Evolutionary conservation across 768 basidiomycete species (phyloP), one percentile per base, ranked within the genome.

Genomic region (Pisolithus microcarpus): DNA sequence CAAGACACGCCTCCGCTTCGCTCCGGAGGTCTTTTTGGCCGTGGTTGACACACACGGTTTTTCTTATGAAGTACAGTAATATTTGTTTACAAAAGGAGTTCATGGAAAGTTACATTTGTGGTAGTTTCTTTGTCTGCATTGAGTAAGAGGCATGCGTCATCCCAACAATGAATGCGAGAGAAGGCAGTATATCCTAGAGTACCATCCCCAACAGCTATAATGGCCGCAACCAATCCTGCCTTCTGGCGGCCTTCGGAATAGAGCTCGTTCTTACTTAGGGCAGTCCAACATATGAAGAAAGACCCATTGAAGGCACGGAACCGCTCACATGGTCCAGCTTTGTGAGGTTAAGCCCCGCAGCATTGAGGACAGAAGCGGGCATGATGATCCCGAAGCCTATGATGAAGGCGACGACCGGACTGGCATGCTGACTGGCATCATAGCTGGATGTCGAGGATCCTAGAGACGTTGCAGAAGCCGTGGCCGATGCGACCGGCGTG

Each of bases 141-240:
- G n/a, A n/a, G n/a, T n/a, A n/a, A n/a, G n/a, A n/a, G n/a, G n/a
- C n/a, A n/a, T n/a, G n/a, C n/a, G n/a, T n/a, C n/a, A n/a, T n/a
- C n/a, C n/a, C n/a, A n/a, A n/a, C n/a, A n/a, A n/a, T n/a, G n/a
- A n/a, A n/a, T n/a, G n/a, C n/a, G n/a, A n/a, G n/a, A n/a, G n/a
- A n/a, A n/a, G n/a, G n/a, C n/a, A n/a, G n/a, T n/a, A n/a, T n/a
- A n/a, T n/a, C n/a, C n/a, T 98, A 98, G n/a, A 93, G 77, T 15
- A 86, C 61, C 84, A 96, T 96, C 55, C 93, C 93, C 4, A 92
- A 75, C 6, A 94, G 72, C 92, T 93, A 95, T 58, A 93, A 68
- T 0, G 91, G 88, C 31, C 94, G 78, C 67, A 85, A 69, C 79
- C 82, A 95, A 64, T 92, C 91, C 54, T 75, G 78, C 61, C 73